A percentile compares a stretch with the other conserved stretches of the same genome.
These are phyloP conservation scores for Metschnikowia proteae DNA, from an alignment of 805 yeast species.

Conservation along the genomic window DNA sequence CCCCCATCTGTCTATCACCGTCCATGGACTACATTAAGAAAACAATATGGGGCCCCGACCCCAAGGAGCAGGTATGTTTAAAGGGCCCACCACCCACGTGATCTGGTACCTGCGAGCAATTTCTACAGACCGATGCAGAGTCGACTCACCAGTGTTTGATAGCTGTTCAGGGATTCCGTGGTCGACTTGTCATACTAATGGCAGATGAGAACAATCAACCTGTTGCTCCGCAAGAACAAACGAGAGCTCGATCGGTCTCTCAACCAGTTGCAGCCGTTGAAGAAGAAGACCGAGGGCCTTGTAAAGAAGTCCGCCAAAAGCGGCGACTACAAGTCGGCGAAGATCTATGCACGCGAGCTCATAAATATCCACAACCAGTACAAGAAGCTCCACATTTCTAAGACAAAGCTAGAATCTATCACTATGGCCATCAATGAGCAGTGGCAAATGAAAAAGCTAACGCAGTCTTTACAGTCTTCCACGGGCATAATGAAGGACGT, in stretches of 20 bases:
- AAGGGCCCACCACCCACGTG: background rate
- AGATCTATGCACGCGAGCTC: conserved; percentile 77
- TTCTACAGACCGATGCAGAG: background rate
- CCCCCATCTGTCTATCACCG: background rate
- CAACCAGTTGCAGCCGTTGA: conserved; percentile 51
- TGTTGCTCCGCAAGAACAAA: conserved; percentile 75
- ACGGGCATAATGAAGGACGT: conserved; percentile 87
- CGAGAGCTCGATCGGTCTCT: conserved; percentile 82
- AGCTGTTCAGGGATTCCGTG: background rate
- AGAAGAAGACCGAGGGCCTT: conserved; percentile 71
- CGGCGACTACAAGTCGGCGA: conserved; percentile 71
- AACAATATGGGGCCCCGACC: conserved; percentile 95
- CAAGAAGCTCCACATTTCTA: conserved; percentile 68
- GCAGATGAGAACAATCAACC: conserved; percentile 69
- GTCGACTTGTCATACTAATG: conserved; percentile 4
- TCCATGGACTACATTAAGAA: conserved; percentile 79
- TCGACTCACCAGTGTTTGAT: background rate
- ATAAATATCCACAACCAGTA: conserved; percentile 71
- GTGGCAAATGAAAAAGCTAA: conserved; percentile 77
- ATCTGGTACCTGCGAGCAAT: background rate
- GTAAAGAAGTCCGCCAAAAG: conserved; percentile 74
- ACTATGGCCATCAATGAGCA: conserved; percentile 89
- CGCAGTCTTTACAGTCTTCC: conserved; percentile 74
- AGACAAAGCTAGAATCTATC: conserved; percentile 81
- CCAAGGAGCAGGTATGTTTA: conserved; percentile 69